Evolutionary conservation across 2,329 filamentous ascomycete genomes (phyloP), one percentile per base, ranked within the genome.

Genomic region (Diaporthe amygdali): DNA sequence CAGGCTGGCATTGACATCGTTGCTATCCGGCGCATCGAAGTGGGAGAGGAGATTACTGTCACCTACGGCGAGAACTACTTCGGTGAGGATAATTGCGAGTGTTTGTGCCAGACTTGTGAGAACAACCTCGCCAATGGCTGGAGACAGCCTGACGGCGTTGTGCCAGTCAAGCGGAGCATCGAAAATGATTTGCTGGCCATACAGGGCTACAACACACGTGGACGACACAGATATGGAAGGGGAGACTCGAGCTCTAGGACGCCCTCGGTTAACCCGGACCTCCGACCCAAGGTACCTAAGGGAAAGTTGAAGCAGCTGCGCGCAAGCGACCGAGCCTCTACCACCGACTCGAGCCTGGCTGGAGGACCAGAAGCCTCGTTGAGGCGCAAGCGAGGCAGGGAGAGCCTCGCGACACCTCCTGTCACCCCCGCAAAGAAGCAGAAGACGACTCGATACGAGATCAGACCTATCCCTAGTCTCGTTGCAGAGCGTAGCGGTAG

Each of bases 61-160:
- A 96, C 93, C 0, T 99, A 99, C 77, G 95, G 96, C 30, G 95
- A 97, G 22, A 95, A 94, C 78, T 99, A 99, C 80, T 99, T 99
- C 83, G 96, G 96, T 2, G 92, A 94, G 54, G 91, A 95, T 79
- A 99, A 99, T 76, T 95, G 95, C 81, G 96, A 99, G 79, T 99
- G 96, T 79, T 85, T 99, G 1, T 99, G 96, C 80, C 88, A 89
- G 76, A 96, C 93, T 0, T 99, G 96, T 80, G 96, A 99, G 82
- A 86, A 88, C 27, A 84, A 86, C 3, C 84, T 89, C 70, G 87
- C 88, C 67, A 98, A 98, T 79, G 96, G 96, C 1, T 99, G 97
- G 97, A 88, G 90, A 46, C 88, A 85, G 0, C 83, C 83, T 17
- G 85, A 85, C 5, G 85, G 82, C 0, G 84, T 83, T 17, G 79